These are phyloP conservation scores for Neurospora tetraspora DNA, from an alignment of 495 filamentous ascomycete species.

Conservation along the genomic window DNA sequence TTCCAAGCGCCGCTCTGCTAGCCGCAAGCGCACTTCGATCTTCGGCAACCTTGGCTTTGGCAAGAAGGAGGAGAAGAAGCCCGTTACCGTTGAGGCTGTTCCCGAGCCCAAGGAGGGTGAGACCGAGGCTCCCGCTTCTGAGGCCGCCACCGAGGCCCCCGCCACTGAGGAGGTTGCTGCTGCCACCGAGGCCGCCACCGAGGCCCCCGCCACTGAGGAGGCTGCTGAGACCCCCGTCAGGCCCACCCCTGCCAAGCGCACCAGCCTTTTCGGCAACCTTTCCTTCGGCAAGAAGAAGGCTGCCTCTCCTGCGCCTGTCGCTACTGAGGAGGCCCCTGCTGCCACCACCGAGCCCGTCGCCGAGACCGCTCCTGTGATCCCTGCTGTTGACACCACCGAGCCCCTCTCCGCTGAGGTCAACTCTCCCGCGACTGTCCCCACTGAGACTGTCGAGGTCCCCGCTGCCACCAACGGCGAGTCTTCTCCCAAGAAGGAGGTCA, in stretches of 20 bases:
- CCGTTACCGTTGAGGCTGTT: constrained; percentile 26
- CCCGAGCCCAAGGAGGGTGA: constrained; percentile 37
- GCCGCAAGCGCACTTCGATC: constrained; percentile 76
- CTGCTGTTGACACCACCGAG: constrained; percentile 45
- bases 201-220: constrained; percentile 24
- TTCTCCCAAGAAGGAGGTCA: constrained; percentile 33
- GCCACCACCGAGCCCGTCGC: constrained; percentile 36
- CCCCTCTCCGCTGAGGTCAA: constrained; percentile 39
- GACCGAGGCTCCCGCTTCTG: constrained; percentile 22
- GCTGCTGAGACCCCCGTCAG: constrained; percentile 15
- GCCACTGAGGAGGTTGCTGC: constrained; percentile 20
- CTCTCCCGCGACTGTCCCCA: constrained; percentile 33
- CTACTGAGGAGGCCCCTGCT: constrained; percentile 26
- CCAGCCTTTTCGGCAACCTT: constrained; percentile 44
- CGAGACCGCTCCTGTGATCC: constrained; percentile 48
- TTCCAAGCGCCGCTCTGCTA: constrained; percentile 61
- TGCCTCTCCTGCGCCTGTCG: constrained; percentile 27
- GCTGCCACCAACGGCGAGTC: constrained; percentile 41
- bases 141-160: constrained; percentile 15
- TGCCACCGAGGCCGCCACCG: constrained; percentile 19
- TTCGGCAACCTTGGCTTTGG: constrained; percentile 55
- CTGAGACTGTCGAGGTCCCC: constrained; percentile 33
- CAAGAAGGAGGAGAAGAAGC: constrained; percentile 63
- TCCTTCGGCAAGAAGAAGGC: constrained; percentile 45
- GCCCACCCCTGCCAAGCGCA: constrained; percentile 28